Evolutionary conservation across 164 flowering plant genomes (phyloP), one percentile per base, ranked within the genome.

Genomic region (Vitis labrusca): DNA sequence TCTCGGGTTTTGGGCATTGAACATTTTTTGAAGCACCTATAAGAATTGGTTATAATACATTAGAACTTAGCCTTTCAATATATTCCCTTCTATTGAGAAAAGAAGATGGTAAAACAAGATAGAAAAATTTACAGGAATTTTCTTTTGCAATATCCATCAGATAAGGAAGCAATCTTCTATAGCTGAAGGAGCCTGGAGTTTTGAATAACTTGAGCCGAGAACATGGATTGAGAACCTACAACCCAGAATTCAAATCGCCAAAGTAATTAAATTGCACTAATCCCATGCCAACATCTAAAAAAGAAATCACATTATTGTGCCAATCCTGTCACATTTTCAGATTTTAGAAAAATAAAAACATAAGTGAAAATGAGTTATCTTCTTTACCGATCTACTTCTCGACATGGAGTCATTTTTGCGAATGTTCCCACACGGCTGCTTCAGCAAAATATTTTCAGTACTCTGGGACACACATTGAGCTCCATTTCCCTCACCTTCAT

Each of bases 121-220:
- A 44, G 10, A 10, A 69, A 51, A 63, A 56, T 13, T 85, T 81
- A 89, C 85, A 19, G 10, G 78, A 71, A 65, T 70, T 57, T 50
- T 76, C 79, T 59, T 83, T 76, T 1, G 80, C 69, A 48, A 84
- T 68, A 63, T 84, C 83, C 76, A 75, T 82, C 54, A 89, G 83
- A 74, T 63, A 85, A 17, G 94, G 94, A 65, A 88, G 85, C 81
- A 87, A 60, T 71, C 89, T 87, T 75, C 81, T 87, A 68, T 84
- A 87, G 73, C 84, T 81, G 68, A 83, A 61, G 27, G 88, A 87
- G 63, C 71, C 74, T 4, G 83, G 79, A 59, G 69, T 69, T 59
- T 76, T 80, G 62, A 80, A 84, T 44, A 84, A 65, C 79, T 78
- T 86, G 57, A 51, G 9, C 52, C 77, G 76, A 3, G 84, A 80